Evolutionary conservation across 2,329 filamentous ascomycete genomes (phyloP).

Genomic region (Aureobasidium uvarum): DNA sequence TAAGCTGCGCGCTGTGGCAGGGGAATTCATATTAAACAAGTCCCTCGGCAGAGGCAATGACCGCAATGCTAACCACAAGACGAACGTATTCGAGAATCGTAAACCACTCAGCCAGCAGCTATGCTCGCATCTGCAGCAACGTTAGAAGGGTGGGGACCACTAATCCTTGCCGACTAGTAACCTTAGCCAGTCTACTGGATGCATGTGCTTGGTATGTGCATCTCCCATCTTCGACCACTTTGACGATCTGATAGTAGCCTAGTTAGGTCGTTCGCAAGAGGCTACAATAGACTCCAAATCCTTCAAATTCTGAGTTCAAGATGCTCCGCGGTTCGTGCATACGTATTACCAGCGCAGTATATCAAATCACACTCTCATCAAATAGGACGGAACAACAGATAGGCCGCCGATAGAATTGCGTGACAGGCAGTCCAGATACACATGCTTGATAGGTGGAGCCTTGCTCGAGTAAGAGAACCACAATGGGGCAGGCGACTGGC

Average conservation of each 20-base stretch:
- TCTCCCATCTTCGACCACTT: not conserved
- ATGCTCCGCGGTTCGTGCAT: not conserved
- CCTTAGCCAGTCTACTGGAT: constrained; percentile 13
- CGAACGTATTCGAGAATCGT: not conserved
- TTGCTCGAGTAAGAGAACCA: not conserved
- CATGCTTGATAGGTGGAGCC: not conserved
- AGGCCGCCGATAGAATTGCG: not conserved
- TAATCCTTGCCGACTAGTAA: not conserved
- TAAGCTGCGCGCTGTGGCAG: not conserved
- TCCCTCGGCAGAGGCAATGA: too few species aligned
- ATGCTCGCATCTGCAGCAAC: constrained; percentile 11
- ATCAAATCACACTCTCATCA: not conserved
- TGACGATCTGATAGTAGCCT: too few species aligned
- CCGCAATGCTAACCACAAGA: not conserved
- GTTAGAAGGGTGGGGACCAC: constrained; percentile 5
- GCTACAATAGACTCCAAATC: not conserved
- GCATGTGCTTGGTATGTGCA: constrained; percentile 6
- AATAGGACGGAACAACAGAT: not conserved
- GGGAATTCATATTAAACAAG: not conserved
- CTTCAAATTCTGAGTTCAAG: not conserved
- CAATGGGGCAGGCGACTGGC: not conserved
- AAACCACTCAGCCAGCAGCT: not conserved
- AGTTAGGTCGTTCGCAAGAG: not conserved
- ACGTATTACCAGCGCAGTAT: not conserved
- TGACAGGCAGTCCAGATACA: not conserved